phyloP scores from a whole-genome alignment of 2,329 filamentous ascomycete species.

The Mycosphaerella arachidis region DNA sequence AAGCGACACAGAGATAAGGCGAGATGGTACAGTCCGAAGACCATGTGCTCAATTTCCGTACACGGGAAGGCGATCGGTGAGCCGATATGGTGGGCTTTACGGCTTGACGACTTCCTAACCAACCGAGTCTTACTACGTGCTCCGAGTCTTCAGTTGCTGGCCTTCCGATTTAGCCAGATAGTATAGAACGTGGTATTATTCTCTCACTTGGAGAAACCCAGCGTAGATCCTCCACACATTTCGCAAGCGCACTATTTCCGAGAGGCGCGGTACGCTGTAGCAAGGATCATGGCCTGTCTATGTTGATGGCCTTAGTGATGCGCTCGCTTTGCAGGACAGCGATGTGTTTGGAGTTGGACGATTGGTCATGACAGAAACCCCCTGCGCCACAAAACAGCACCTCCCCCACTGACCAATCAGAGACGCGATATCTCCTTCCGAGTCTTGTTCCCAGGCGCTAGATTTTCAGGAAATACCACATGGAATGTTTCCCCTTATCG shows the following conservation, averaged over 20 bases:
- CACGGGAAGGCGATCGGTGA: no score
- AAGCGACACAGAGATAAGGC: no score
- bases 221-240: not conserved
- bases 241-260: not conserved
- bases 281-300: not conserved
- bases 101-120: no score
- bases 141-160: no score
- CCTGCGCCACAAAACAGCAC: not conserved
- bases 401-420: not conserved
- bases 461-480: not conserved
- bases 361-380: constrained; percentile 2
- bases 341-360: not conserved
- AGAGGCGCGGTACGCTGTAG: not conserved
- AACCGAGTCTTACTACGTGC: no score
- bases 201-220: not conserved
- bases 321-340: constrained; percentile 6
- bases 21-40: no score
- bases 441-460: not conserved
- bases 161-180: no score
- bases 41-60: no score
- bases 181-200: no score
- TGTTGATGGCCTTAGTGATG: not conserved
- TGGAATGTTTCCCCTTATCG: not conserved
- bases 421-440: not conserved
- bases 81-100: no score